These are phyloP conservation scores for Russula sp. DNA, from an alignment of 768 basidiomycete species.

Conservation along the genomic window DNA sequence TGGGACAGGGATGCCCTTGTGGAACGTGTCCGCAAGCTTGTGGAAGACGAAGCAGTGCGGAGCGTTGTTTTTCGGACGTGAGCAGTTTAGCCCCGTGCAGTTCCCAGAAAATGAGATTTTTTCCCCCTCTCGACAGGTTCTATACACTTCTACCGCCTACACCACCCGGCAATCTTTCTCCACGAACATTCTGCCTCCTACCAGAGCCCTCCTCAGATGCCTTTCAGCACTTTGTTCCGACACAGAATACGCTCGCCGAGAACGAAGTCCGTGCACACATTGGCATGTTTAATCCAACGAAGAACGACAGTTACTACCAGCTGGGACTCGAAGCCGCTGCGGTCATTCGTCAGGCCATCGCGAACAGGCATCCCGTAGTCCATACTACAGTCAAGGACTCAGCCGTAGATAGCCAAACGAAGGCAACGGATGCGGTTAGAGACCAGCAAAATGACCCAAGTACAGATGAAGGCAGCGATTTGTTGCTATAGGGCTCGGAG, in stretches of 20 bases:
- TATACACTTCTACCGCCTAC: slow-evolving; percentile 71
- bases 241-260: slow-evolving; percentile 55
- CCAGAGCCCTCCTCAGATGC: slow-evolving; percentile 46
- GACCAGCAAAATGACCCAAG: neutral
- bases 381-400: neutral
- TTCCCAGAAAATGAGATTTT: slow-evolving; percentile 2
- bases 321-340: slow-evolving; percentile 64
- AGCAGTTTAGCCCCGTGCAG: slow-evolving; percentile 24
- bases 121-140: slow-evolving; percentile 43
- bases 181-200: slow-evolving; percentile 73
- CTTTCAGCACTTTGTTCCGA: slow-evolving; percentile 50
- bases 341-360: slow-evolving; percentile 51
- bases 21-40: slow-evolving; percentile 52
- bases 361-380: slow-evolving; percentile 25
- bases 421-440: neutral
- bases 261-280: slow-evolving; percentile 85
- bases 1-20: slow-evolving; percentile 71
- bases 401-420: neutral
- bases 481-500: neutral
- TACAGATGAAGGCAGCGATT: neutral
- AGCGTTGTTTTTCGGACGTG: slow-evolving; percentile 71
- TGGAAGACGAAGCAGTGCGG: slow-evolving; percentile 50
- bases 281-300: slow-evolving; percentile 74
- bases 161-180: slow-evolving; percentile 44
- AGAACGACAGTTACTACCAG: slow-evolving; percentile 88